phyloP scores from a whole-genome alignment of 2,329 filamentous ascomycete genomes.

The Cryphonectria carpinicola region DNA sequence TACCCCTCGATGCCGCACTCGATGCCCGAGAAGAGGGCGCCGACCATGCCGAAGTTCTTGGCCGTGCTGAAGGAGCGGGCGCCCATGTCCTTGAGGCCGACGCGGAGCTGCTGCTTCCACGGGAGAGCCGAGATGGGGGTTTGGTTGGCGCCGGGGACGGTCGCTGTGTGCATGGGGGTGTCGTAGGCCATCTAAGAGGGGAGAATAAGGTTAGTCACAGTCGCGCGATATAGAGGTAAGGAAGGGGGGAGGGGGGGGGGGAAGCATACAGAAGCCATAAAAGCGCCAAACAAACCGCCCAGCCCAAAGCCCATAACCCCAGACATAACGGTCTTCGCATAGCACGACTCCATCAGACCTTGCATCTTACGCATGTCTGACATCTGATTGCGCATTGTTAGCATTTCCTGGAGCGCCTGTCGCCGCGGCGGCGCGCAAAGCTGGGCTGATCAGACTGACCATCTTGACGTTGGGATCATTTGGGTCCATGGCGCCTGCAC shows the following conservation, averaged over 20 bases:
- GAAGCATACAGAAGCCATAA: constrained; percentile 87
- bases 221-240: background rate
- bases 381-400: background rate
- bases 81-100: constrained; percentile 96
- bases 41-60: constrained; percentile 94
- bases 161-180: constrained; percentile 71
- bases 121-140: constrained; percentile 67
- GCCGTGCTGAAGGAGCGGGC: constrained; percentile 78
- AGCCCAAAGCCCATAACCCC: constrained; percentile 94
- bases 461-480: constrained; percentile 57
- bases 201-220: constrained; percentile 11
- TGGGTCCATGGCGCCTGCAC: constrained; percentile 37
- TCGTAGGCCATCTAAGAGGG: constrained; percentile 89
- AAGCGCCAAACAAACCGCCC: constrained; percentile 91
- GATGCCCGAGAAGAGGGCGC: constrained; percentile 86
- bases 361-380: constrained; percentile 63
- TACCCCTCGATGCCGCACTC: constrained; percentile 95
- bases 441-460: constrained; percentile 31
- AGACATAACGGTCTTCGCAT: constrained; percentile 84
- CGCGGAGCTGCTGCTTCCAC: constrained; percentile 78
- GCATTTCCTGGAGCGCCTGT: constrained; percentile 4
- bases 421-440: background rate
- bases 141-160: constrained; percentile 37
- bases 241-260: constrained; percentile 9
- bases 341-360: constrained; percentile 87